Evolutionary conservation across 2,329 filamentous ascomycete species (phyloP), one percentile per base, ranked within the genome.

Genomic region (Nemania sp.): DNA sequence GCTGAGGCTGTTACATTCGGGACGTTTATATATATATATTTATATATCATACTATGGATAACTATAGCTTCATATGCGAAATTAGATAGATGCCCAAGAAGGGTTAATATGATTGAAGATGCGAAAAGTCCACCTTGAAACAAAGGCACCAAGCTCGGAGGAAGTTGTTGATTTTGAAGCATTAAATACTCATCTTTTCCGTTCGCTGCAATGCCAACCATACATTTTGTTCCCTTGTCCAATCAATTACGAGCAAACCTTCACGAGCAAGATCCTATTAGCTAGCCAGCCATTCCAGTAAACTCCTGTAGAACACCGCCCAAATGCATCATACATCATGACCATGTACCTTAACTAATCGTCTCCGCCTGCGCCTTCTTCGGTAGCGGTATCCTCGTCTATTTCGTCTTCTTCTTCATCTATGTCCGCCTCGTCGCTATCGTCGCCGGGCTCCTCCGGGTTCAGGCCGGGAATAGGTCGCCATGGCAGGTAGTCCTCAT

Each of bases 401-500:
- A 78, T 73, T 6, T 75, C 75, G 11, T 76, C 76, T 2, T 82
- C 78, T 1, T 80, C 74, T 10, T 76, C 75, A 1, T 77, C 79
- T 29, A 81, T 81, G 10, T 80, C 79, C 3, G 84, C 82, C 5
- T 80, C 78, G 15, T 83, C 81, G 45, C 82, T 82, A 43, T 83
- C 82, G 25, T 83, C 82, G 37, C 82, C 82, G 49, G 84, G 79
- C 13, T 81, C 82, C 6, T 82, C 80, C 5, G 83, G 82, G 21
- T 81, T 82, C 11, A 92, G 76, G 0, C 90, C 91, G 0, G 87
- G 87, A 37, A 96, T 85, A 5, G 87, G 84, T 65, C 86, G 85
- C 90, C 92, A 97, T 52, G 88, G 82, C 32, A 94, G 83, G 71
- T 97, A 97, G 72, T 96, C 90, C 18, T 85, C 83, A 64, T 92